Evolutionary conservation across 176 grass and related monocot species (phyloP), one percentile per base, ranked within the genome.

Genomic region (Triticum dicoccoides): DNA sequence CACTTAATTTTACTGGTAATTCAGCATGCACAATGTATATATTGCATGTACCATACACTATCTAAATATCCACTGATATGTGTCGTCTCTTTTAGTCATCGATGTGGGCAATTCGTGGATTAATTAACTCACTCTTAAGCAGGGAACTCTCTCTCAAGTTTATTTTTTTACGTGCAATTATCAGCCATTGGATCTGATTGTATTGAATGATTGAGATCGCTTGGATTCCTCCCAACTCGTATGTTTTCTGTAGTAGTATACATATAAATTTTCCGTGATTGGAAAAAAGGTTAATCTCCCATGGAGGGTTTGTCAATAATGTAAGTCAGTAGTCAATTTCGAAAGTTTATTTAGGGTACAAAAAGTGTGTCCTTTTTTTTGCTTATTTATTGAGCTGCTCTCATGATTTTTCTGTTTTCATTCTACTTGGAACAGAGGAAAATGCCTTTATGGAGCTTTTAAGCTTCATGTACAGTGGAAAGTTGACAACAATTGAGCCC

Each of bases 401-500:
- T 20, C 17, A 24, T 32, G 11, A 10, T 0, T 61, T 54, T 52
- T 61, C 69, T 67, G 69, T 72, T 72, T 85, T 85, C 39, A 74
- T 29, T 73, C 38, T 79, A 63, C 65, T 76, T 94, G 86, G 51
- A 91, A 89, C 89, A 97, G 92, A 97, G 95, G 95, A 97, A 91
- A 86, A 84, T 65, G 92, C 95, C 62, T 71, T 95, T 69, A 97
- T 89, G 87, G 95, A 91, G 78, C 89, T 97, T 49, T 72, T 97
- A 76, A 91, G 90, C 73, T 97, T 93, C 81, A 95, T 95, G 91
- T 97, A 95, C 80, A 90, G 85, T 76, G 95, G 95, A 41, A 95
- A 97, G 87, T 81, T 97, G 81, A 89, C 92, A 70, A 84, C 92
- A 72, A 78, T 44, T 73, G 90, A 90, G 21, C 89, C 93, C 4